Evolutionary conservation across 768 basidiomycete species (phyloP), one percentile per base, ranked within the genome.

Genomic region (Stropharia rugosoannulata): DNA sequence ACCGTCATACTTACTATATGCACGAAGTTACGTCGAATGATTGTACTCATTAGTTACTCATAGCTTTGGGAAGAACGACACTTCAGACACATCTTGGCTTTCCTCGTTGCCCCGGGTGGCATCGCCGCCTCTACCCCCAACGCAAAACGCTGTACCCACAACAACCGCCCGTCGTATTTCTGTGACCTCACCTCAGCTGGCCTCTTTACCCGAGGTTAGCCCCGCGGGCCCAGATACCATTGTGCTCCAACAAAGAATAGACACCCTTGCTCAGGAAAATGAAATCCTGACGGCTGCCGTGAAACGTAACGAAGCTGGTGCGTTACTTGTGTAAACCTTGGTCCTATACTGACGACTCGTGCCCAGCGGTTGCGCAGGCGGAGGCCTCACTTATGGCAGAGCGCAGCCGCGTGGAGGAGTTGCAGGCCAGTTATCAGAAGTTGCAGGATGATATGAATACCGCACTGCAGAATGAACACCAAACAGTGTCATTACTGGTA

Each of bases 401-500:
- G 61, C 70, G 65, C 19, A 60, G 44, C 39, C 64, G 63, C 35
- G 64, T 67, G 16, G 61, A 70, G 57, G 62, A 64, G 37, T 61
- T 76, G 32, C 59, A 72, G 45, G 66, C 65, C 27, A 68, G 65
- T 44, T 64, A 73, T 54, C 59, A 68, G 15, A 65, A 66, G 48
- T 62, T 71, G 29, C 64, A 68, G 48, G 55, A 59, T 9, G 71
- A 77, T 51, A 72, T 68, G 43, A 75, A 75, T 42, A 59, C 55
- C 45, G 60, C 66, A 22, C 63, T 69, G 25, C 76, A 81, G 60
- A 86, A 80, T 62, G 86, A 88, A 61, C 84, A 83, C 57, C 85
- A 85, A 62, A 89, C 88, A 0, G 90, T 95, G 55, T 77, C 86
- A 44, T 67, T 89, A n/a, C 76, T 95, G 12, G 89, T 93, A 16